These are phyloP conservation scores for Fonsecaea erecta DNA, from an alignment of 2,329 filamentous ascomycete species.

Conservation along the genomic window DNA sequence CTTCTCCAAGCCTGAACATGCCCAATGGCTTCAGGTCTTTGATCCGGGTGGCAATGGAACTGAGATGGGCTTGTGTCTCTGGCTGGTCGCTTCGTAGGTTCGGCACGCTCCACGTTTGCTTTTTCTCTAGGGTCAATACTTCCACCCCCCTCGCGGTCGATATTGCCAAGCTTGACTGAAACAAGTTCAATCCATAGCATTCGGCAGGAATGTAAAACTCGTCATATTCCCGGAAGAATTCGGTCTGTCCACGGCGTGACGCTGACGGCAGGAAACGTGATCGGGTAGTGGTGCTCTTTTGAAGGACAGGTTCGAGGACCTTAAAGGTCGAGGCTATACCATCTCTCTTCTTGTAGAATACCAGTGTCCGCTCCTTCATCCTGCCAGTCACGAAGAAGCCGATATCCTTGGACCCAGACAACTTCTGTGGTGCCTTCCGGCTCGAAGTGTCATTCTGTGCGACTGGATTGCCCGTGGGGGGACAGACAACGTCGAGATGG, in stretches of 20 bases:
- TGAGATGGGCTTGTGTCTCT: slow-evolving; percentile 64
- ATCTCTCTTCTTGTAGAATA: slow-evolving; percentile 97
- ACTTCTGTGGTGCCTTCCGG: slow-evolving; percentile 85
- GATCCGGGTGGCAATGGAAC: slow-evolving; percentile 83
- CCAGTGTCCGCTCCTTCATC: slow-evolving; percentile 93
- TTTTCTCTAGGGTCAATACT: slow-evolving; percentile 95
- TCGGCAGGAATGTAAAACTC: slow-evolving; percentile 98
- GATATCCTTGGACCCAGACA: slow-evolving; percentile 85
- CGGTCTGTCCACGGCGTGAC: slow-evolving; percentile 72
- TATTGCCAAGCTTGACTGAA: slow-evolving; percentile 91
- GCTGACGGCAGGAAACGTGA: slow-evolving; percentile 66
- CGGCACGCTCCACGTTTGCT: slow-evolving; percentile 90
- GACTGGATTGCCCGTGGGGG: slow-evolving; percentile 61
- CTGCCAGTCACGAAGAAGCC: slow-evolving; percentile 94
- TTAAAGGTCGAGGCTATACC: slow-evolving; percentile 91
- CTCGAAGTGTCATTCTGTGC: slow-evolving; percentile 71
- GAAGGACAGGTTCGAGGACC: slow-evolving; percentile 91
- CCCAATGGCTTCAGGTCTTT: slow-evolving; percentile 82
- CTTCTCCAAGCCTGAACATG: slow-evolving; percentile 93
- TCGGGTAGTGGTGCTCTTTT: slow-evolving; percentile 86
- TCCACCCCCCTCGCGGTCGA: slow-evolving; percentile 92
- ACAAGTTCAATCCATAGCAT: slow-evolving; percentile 92
- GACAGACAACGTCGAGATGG: slow-evolving; percentile 81
- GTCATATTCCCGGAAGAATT: slow-evolving; percentile 97
- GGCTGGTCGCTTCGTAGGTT: slow-evolving; percentile 71